Evolutionary conservation across 345 rosid genomes (phyloP).

Genomic region (Pelargonium nanum): DNA sequence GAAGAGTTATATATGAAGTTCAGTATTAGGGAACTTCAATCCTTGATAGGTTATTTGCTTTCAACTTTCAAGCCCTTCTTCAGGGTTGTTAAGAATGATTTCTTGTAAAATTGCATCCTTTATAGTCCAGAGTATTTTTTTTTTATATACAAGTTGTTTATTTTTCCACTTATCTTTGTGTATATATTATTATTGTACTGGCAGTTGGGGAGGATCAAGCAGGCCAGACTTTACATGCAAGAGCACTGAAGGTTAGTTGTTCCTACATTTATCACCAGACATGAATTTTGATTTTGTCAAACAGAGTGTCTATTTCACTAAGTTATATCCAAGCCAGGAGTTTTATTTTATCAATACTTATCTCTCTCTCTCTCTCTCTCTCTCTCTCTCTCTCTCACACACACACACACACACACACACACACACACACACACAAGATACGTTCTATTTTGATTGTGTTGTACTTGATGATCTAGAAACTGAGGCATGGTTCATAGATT

Average conservation of each 20-base stretch:
- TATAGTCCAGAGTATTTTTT: too few relatives aligned
- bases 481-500: constrained; percentile 98
- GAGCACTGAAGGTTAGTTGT: constrained; percentile 87
- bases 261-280: neutral
- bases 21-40: too few relatives aligned
- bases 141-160: neutral
- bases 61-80: too few relatives aligned
- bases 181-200: constrained; percentile 5
- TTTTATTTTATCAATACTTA: neutral
- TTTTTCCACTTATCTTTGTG: neutral
- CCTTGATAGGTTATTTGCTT: too few relatives aligned
- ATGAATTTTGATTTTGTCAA: neutral
- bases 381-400: too few relatives aligned
- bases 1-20: too few relatives aligned
- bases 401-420: neutral
- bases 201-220: constrained; percentile 98
- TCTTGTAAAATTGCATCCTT: too few relatives aligned
- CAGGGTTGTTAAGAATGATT: too few relatives aligned
- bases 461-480: constrained; percentile 46
- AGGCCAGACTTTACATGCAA: constrained; percentile 96
- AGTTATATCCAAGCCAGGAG: neutral
- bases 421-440: too few relatives aligned
- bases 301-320: neutral
- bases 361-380: constrained; percentile 10
- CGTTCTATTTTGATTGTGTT: neutral